A percentile compares a stretch with the other conserved stretches of the same genome.
Evolutionary conservation across 139 green algal genomes (phyloP).

Genomic region (Pleodorina starrii): DNA sequence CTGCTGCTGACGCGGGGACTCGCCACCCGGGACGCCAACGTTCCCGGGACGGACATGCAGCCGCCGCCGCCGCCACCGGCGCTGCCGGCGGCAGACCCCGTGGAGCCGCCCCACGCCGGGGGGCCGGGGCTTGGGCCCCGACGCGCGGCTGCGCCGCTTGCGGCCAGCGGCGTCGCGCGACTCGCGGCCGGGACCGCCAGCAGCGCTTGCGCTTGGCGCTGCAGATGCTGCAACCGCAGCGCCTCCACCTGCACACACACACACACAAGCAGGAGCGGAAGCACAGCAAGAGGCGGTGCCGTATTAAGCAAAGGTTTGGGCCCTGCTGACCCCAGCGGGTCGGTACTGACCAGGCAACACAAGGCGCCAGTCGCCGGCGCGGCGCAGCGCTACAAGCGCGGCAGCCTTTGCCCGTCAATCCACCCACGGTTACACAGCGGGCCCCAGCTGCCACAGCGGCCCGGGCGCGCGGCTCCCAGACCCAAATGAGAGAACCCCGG

Average conservation of each 20-base stretch:
- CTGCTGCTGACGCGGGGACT: not conserved
- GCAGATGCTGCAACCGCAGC: slow-evolving; percentile 25
- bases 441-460: too few species aligned
- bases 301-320: too few species aligned
- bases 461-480: too few species aligned
- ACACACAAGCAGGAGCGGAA: too few species aligned
- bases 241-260: not conserved
- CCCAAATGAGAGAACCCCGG: not conserved
- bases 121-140: not conserved
- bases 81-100: not conserved
- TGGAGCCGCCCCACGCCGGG: not conserved
- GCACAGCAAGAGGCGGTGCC: too few species aligned
- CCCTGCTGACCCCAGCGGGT: too few species aligned
- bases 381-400: too few species aligned
- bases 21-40: not conserved
- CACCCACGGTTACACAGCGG: too few species aligned
- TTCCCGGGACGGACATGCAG: not conserved
- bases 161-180: not conserved
- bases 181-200: not conserved
- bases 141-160: not conserved
- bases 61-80: not conserved
- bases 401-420: too few species aligned
- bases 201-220: slow-evolving; percentile 18
- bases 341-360: too few species aligned
- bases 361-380: too few species aligned